Conservation (phyloP, 2,329 filamentous ascomycete species). For the Penicillium fuscoglaucum region DNA sequence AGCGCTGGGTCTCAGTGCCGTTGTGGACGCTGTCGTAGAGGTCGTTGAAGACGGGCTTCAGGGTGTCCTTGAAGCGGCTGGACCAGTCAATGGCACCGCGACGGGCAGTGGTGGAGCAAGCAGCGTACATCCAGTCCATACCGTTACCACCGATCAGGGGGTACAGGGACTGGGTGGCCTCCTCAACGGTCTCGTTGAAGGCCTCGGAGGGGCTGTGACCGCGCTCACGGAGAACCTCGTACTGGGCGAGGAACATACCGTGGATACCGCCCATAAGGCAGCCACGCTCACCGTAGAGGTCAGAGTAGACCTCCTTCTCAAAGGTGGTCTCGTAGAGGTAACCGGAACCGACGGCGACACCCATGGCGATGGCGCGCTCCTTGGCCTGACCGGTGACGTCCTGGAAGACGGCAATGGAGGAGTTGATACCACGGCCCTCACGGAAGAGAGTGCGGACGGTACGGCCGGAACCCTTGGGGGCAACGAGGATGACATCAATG, state of each 20-base stretch:
- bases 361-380: conserved; percentile 95
- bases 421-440: conserved; percentile 99
- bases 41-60: conserved; percentile 98
- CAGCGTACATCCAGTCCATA: conserved; percentile 99
- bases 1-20: conserved; percentile 92
- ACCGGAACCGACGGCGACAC: conserved; percentile 93
- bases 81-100: conserved; percentile 99
- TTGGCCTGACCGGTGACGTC: conserved; percentile 97
- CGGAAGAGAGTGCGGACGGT: conserved; percentile 98
- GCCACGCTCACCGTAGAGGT: conserved; percentile 99
- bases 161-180: conserved; percentile 97
- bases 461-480: conserved; percentile 97
- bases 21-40: conserved; percentile 92
- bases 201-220: conserved; percentile 97
- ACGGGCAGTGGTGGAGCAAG: conserved; percentile 97
- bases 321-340: conserved; percentile 99
- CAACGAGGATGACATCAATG: conserved; percentile 98
- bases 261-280: conserved; percentile 99
- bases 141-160: conserved; percentile 95
- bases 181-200: conserved; percentile 99
- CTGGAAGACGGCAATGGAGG: conserved; percentile 96
- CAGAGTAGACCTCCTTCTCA: conserved; percentile 99
- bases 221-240: conserved; percentile 98
- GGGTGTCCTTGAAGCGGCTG: conserved; percentile 91
- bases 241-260: conserved; percentile 99